These are phyloP conservation scores for Venturia oleaginea DNA, from an alignment of 2,329 filamentous ascomycete genomes.

Conservation along the genomic window DNA sequence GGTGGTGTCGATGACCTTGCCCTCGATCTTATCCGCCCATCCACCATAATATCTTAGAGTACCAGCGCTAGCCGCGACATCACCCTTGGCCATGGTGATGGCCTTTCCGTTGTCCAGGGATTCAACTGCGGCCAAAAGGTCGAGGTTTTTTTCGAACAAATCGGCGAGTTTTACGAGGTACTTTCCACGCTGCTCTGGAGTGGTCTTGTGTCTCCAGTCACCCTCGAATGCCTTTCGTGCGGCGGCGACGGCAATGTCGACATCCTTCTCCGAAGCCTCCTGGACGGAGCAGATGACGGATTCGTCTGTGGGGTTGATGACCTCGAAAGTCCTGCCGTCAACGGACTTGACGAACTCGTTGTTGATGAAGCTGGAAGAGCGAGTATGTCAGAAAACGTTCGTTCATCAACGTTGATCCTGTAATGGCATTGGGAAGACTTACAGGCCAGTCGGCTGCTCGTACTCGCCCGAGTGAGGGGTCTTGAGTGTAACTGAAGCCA, in stretches of 20 bases:
- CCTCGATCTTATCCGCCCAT: conserved; percentile 86
- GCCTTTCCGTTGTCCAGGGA: conserved; percentile 84
- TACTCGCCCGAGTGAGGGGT: conserved; percentile 57
- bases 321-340: conserved; percentile 85
- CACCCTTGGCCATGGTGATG: conserved; percentile 64
- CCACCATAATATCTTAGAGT: conserved; percentile 81
- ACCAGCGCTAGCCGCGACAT: conserved; percentile 58
- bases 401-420: background rate
- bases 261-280: conserved; percentile 83
- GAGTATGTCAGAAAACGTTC: background rate
- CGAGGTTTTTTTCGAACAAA: conserved; percentile 66
- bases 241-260: conserved; percentile 68
- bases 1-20: conserved; percentile 74
- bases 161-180: conserved; percentile 70
- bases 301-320: conserved; percentile 81
- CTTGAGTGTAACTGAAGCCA: conserved; percentile 53
- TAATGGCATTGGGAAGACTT: conserved; percentile 23
- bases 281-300: conserved; percentile 73
- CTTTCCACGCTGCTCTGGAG: conserved; percentile 62
- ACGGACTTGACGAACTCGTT: conserved; percentile 79
- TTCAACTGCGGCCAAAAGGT: conserved; percentile 73
- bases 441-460: conserved; percentile 45
- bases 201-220: conserved; percentile 53
- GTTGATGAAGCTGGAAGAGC: conserved; percentile 66
- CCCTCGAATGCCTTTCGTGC: conserved; percentile 80